These are phyloP conservation scores for Dalbergia oliveri DNA, from an alignment of 306 rosid species.

Conservation along the genomic window DNA sequence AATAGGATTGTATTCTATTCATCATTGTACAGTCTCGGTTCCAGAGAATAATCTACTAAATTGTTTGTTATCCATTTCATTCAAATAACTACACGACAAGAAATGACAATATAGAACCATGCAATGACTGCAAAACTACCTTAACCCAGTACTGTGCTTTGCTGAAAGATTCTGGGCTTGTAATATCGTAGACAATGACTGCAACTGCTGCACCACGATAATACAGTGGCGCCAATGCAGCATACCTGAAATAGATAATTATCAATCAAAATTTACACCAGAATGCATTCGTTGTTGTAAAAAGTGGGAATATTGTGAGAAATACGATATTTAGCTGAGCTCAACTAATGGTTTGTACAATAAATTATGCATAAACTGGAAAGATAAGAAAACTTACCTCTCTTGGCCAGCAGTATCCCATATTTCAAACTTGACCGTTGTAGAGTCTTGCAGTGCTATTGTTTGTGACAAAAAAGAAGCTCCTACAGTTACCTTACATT, in stretches of 20 bases:
- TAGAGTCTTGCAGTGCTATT: conserved; percentile 97
- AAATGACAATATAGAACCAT: conserved; percentile 30
- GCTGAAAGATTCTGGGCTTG: conserved; percentile 89
- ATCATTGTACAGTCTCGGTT: conserved; percentile 3
- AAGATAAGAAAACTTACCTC: conserved; percentile 64
- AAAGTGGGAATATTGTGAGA: conserved; percentile 11
- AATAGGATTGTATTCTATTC: background rate
- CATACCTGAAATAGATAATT: conserved; percentile 71
- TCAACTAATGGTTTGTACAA: background rate
- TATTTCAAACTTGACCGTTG: conserved; percentile 98
- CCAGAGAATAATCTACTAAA: conserved; percentile 13
- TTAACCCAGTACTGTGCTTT: conserved; percentile 99
- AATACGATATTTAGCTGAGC: conserved; percentile 4
- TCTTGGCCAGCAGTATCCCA: conserved; percentile 99
- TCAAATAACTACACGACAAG: conserved; percentile 14
- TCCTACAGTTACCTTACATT: conserved; percentile 95
- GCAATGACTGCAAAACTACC: conserved; percentile 59
- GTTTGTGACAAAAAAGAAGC: conserved; percentile 99
- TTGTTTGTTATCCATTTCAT: conserved; percentile 17
- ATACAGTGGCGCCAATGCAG: conserved; percentile 96
- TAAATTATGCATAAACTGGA: background rate
- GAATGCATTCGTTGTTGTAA: conserved; percentile 35
- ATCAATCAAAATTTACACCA: conserved; percentile 32
- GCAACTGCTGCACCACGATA: conserved; percentile 98
- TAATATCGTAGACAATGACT: conserved; percentile 94